phyloP scores from a whole-genome alignment of 2,329 filamentous ascomycete genomes.

The Beauveria sp. region DNA sequence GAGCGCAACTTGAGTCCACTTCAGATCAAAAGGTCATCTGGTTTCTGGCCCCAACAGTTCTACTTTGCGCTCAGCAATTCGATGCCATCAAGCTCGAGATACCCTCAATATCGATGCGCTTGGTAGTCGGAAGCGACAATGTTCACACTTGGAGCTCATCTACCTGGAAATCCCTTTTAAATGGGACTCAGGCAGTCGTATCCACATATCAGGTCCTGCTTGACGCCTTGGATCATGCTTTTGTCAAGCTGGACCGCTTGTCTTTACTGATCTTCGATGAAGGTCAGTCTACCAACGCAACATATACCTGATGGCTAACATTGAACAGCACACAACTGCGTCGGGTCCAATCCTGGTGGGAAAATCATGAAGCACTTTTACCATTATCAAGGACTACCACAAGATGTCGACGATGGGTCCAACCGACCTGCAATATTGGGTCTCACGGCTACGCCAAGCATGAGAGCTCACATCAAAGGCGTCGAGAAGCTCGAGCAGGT shows the following conservation, averaged over 20 bases:
- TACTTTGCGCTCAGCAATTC: constrained; percentile 60
- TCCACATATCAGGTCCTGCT: constrained; percentile 69
- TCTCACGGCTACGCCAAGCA: constrained; percentile 72
- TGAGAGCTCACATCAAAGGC: constrained; percentile 46
- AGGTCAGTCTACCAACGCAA: constrained; percentile 38
- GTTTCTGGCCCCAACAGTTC: constrained; percentile 66
- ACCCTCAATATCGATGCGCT: constrained; percentile 47
- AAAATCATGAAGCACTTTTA: constrained; percentile 71
- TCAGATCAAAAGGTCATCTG: constrained; percentile 55
- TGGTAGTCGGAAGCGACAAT: constrained; percentile 61
- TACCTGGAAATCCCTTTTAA: constrained; percentile 61
- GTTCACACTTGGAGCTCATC: constrained; percentile 64
- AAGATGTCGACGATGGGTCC: constrained; percentile 18
- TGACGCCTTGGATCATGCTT: constrained; percentile 68
- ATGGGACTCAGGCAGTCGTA: constrained; percentile 62
- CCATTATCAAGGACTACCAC: constrained; percentile 34
- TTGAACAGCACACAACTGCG: constrained; percentile 64
- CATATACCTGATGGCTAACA: constrained; percentile 3
- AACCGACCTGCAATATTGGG: constrained; percentile 63
- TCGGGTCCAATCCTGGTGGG: constrained; percentile 54
- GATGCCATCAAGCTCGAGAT: constrained; percentile 53
- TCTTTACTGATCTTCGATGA: constrained; percentile 76
- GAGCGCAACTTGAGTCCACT: constrained; percentile 51
- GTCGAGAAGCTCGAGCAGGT: constrained; percentile 60
- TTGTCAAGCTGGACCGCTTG: constrained; percentile 57